Conservation (phyloP, 257 asterid species). For the Nicotiana knightiana region DNA sequence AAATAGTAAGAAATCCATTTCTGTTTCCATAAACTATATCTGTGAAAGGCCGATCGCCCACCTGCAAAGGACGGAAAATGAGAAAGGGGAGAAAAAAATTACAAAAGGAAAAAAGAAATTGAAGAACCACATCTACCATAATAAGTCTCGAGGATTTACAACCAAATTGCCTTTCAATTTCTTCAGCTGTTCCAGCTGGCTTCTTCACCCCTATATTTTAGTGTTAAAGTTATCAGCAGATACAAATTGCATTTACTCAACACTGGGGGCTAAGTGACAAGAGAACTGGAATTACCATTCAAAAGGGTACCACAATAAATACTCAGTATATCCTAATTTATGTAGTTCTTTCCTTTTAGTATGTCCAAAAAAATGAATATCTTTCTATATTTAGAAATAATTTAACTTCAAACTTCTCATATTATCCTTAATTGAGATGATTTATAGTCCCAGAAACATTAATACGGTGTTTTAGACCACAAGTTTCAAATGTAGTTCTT, state of each 20-base stretch:
- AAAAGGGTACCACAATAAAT: not conserved
- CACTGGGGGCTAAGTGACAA: not conserved
- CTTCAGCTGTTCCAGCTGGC: constrained; percentile 95
- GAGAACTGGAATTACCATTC: not conserved
- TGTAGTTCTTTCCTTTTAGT: too few species aligned
- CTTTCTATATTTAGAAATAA: too few species aligned
- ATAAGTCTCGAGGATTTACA: constrained; percentile 76
- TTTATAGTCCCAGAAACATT: too few species aligned
- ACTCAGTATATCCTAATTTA: too few species aligned
- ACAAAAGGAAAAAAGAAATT: not conserved
- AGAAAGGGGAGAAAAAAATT: not conserved
- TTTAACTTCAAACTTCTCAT: too few species aligned
- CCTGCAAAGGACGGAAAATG: constrained; percentile 38
- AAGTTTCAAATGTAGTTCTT: too few species aligned
- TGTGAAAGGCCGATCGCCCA: constrained; percentile 95
- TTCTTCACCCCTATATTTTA: constrained; percentile 58
- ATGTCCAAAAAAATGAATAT: too few species aligned
- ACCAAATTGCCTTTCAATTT: constrained; percentile 72
- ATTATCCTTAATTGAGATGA: too few species aligned
- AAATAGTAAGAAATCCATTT: constrained; percentile 75
- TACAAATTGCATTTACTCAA: constrained; percentile 3
- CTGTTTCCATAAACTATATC: constrained; percentile 85
- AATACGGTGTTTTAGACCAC: too few species aligned
- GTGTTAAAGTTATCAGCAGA: constrained; percentile 11
- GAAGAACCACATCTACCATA: constrained; percentile 42